Percentiles rank a stretch among this genome's conserved stretches.
Evolutionary conservation across 2,329 filamentous ascomycete species (phyloP).

Genomic region (Dissoconium aciculare): DNA sequence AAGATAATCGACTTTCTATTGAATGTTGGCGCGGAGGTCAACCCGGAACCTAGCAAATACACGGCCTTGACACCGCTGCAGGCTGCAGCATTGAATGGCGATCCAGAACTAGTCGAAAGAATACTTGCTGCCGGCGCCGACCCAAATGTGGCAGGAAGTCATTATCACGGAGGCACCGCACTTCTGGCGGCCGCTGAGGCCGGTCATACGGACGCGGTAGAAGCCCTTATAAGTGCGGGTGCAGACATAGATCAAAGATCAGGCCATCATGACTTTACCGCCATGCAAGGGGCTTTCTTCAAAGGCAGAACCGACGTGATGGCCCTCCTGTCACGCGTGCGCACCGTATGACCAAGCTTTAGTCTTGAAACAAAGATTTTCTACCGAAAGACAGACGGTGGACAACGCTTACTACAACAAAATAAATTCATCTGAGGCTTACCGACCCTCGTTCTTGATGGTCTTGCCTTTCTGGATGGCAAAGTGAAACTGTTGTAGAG

Average conservation of each 20-base stretch:
- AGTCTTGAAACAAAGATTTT: constrained; percentile 1
- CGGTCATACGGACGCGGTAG: constrained; percentile 10
- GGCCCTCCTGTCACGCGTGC: background rate
- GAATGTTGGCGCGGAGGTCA: constrained; percentile 7
- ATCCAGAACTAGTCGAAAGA: constrained; percentile 5
- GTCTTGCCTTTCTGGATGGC: constrained; percentile 14
- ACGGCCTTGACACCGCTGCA: constrained; percentile 12
- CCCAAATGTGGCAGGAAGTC: constrained; percentile 10
- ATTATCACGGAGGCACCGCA: constrained; percentile 11
- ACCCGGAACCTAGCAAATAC: constrained; percentile 9
- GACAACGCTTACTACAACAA: background rate
- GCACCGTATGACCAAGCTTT: background rate
- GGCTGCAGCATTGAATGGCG: constrained; percentile 9
- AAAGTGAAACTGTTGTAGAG: constrained; percentile 24
- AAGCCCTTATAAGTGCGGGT: constrained; percentile 8
- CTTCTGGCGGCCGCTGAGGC: constrained; percentile 11
- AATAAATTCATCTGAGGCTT: too few relatives aligned
- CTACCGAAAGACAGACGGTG: background rate
- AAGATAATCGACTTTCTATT: constrained; percentile 10
- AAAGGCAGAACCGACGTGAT: background rate
- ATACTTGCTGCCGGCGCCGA: constrained; percentile 11
- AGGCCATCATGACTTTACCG: background rate
- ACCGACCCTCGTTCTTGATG: constrained; percentile 5
- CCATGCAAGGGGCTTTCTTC: background rate
- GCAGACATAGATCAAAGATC: constrained; percentile 7